Evolutionary conservation across 140 eudicot genomes (phyloP), one percentile per base, ranked within the genome.

Genomic region (Stevia rebaudiana): DNA sequence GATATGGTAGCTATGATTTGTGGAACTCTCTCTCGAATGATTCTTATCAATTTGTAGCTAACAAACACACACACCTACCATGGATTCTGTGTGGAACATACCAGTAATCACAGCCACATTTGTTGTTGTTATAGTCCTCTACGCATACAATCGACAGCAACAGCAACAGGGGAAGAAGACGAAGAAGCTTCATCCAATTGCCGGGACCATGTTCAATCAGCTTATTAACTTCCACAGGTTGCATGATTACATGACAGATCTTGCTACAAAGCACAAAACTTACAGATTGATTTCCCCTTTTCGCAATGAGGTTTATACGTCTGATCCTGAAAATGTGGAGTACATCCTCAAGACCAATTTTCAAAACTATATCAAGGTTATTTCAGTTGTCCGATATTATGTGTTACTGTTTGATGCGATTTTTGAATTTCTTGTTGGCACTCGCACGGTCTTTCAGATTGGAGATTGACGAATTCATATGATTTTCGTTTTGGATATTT

Each of bases 291-390:
- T 79, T 21, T 31, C 25, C 61, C 88, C 82, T 25, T 71, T 75
- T 2, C 51, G 65, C 5, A 37, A 15, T 16, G 84, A 78, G 67
- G 35, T 82, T 74, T 82, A 70, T 53, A 82, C 88, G 21, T 7
- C 79, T 48, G 84, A 78, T n/a, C n/a, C n/a, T n/a, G n/a, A n/a
- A n/a, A n/a, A n/a, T 68, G 84, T 82, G 46, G 84, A 82, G 75
- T 71, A 78, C 22, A 78, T 82, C 3, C 88, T 82, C 74, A 82
- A 71, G 31, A 78, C 88, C 33, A 75, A 82, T 55, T 71, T 74
- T 13, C 54, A 51, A 50, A 66, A 66, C 23, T 66, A 50, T 36
- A 17, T 17, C 48, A 66, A 66, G 71, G 71, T 63, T 23, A n/a
- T n/a, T n/a, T n/a, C n/a, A n/a, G n/a, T n/a, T n/a, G n/a, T n/a